Evolutionary conservation across 2,329 filamentous ascomycete genomes (phyloP), one percentile per base, ranked within the genome.

Genomic region (Tolypocladium album): DNA sequence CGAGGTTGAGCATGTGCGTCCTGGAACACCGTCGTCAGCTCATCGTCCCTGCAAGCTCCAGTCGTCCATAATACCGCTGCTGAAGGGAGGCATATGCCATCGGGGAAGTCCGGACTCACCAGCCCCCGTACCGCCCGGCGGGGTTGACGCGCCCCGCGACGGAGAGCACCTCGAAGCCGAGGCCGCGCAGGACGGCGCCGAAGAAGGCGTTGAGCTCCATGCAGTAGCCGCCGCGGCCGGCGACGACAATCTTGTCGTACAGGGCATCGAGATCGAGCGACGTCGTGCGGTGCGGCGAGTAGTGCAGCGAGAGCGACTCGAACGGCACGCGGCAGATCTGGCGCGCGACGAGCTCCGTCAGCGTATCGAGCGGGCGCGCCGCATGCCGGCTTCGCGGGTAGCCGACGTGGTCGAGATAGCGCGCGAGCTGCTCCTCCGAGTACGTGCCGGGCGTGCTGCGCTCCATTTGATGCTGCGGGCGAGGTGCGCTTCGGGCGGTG

Each of bases 1-100:
- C 78, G 59, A 88, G 77, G 65, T 84, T 82, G 59, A 85, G 73
- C 76, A 86, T 82, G 68, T 88, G 85, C 17, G 74, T 72, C 82
- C 83, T 79, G 38, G 8, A 22, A 6, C 50, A 24, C 40, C 69
- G 62, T 64, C 66, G 2, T 65, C 40, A n/a, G 20, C 40, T 61
- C 20, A 70, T 70, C 60, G 7, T 34, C 7, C 31, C n/a, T n/a
- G n/a, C n/a, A n/a, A n/a, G n/a, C n/a, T n/a, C n/a, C n/a, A n/a
- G n/a, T n/a, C n/a, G n/a, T n/a, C n/a, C n/a, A n/a, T n/a, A n/a
- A n/a, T n/a, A n/a, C n/a, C n/a, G n/a, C n/a, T n/a, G n/a, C n/a
- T n/a, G n/a, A n/a, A n/a, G n/a, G n/a, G n/a, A n/a, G n/a, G n/a
- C n/a, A n/a, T n/a, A n/a, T n/a, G n/a, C n/a, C n/a, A n/a, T n/a